Conservation (phyloP, 1,284 basidiomycete genomes). For the Ustilago trichophora region DNA sequence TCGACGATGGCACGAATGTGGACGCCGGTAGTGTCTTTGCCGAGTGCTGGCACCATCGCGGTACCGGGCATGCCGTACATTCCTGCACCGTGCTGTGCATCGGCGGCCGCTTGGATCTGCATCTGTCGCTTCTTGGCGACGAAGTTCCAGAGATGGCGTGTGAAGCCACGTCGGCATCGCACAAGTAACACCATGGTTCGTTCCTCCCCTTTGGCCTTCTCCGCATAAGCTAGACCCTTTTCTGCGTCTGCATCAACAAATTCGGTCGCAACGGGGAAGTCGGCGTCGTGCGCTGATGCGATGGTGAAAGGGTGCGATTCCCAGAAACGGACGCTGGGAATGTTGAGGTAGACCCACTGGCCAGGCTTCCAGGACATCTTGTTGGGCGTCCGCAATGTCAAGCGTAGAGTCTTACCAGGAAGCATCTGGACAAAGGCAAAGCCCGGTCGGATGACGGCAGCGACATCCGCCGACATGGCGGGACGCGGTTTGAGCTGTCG, state of each 20-base stretch:
- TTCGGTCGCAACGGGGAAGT: conserved; percentile 47
- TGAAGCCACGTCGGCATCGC: conserved; percentile 80
- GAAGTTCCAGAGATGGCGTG: conserved; percentile 76
- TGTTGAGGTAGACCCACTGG: conserved; percentile 78
- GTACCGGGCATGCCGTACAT: conserved; percentile 45
- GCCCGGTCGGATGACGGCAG: conserved; percentile 69
- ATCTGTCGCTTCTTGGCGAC: conserved; percentile 51
- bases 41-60: conserved; percentile 48
- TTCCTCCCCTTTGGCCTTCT: conserved; percentile 67
- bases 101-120: conserved; percentile 53
- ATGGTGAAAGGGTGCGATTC: conserved; percentile 85
- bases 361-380: conserved; percentile 76
- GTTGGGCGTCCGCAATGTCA: conserved; percentile 74
- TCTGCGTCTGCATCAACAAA: conserved; percentile 45
- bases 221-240: conserved; percentile 22
- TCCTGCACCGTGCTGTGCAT: conserved; percentile 35
- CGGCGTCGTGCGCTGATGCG: conserved; percentile 74
- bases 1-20: conserved; percentile 76
- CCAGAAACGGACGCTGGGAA: conserved; percentile 76
- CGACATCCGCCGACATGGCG: conserved; percentile 57
- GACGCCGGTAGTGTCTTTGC: conserved; percentile 69
- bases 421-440: conserved; percentile 81
- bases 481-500: conserved; percentile 41
- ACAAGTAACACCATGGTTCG: conserved; percentile 78
- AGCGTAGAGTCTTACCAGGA: conserved; percentile 78